Base-by-base conservation (phyloP, 441 rosid genomes). In the Aquilaria agallochum region DNA sequence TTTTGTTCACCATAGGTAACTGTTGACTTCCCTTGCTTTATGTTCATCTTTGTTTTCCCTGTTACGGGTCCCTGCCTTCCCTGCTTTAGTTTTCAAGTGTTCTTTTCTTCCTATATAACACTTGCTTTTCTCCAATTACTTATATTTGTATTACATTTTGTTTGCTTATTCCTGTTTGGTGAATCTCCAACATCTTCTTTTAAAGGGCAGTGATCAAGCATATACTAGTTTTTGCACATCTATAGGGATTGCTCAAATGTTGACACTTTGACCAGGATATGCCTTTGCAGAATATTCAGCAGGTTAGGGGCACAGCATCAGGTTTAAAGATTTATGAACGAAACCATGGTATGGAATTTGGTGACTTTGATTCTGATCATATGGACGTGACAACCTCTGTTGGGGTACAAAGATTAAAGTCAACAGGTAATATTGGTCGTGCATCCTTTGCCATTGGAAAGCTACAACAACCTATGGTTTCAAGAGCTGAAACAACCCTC, bases 341-440 rank as follows among this genome's bases (percentile, higher is more conserved):
- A 64, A 82, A 79, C 58, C 71, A 78, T 60, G 13, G 76, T 3
- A 48, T 74, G 46, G 87, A 77, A 56, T 83, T 77, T 65, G 81
- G 79, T 59, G 80, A 74, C 56, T 72, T 73, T 79, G 88, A 85
- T 64, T 67, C 74, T 74, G 89, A 87, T 73, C 74, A 67, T 63
- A 63, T 78, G 54, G 90, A 80, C 68, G 59, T 70, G 66, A 65
- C 68, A 33, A 62, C 77, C 65, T 71, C 77, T 58, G 77, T 76
- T 73, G 89, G 83, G 71, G 64, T 55, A 59, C 85, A 78, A 74
- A 86, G 91, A 72, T 68, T 79, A 68, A 78, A 67, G 54, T 47
- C 83, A 9, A 54, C 77, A 27, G 78, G 79, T 57, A 73, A 27
- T 70, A 60, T 64, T 20, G 65, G 82, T 56, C 78, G 68, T 71